Conservation (phyloP, 2,329 filamentous ascomycete species). For the Boeremia exigua region DNA sequence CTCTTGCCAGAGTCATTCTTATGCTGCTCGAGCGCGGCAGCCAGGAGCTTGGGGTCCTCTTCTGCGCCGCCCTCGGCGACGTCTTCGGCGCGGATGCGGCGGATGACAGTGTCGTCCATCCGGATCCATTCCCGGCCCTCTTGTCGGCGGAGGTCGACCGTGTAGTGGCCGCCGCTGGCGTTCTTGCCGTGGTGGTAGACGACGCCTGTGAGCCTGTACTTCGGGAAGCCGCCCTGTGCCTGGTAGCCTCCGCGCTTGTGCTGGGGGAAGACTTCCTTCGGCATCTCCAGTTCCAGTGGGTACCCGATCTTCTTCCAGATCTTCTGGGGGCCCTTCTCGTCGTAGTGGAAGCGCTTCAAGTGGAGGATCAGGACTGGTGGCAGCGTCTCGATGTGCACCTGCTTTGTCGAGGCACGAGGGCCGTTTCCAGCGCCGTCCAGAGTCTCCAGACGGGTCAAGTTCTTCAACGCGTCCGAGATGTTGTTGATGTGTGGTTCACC, state of each 20-base stretch:
- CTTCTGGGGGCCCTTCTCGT: conserved; percentile 88
- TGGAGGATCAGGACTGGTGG: conserved; percentile 93
- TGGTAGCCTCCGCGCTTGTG: conserved; percentile 71
- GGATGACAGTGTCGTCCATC: conserved; percentile 90
- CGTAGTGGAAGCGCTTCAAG: conserved; percentile 96
- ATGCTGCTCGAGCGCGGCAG: conserved; percentile 70
- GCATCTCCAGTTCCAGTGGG: conserved; percentile 91
- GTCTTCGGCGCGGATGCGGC: conserved; percentile 83
- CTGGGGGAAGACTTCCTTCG: conserved; percentile 83
- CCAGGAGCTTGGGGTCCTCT: conserved; percentile 74
- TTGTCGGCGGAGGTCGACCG: conserved; percentile 92
- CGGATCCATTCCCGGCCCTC: conserved; percentile 96
- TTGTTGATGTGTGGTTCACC: conserved; percentile 84
- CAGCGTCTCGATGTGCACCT: conserved; percentile 90
- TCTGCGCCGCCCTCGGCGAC: conserved; percentile 86
- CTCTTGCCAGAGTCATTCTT: conserved; percentile 62
- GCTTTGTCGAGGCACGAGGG: conserved; percentile 83
- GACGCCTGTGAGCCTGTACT: conserved; percentile 85
- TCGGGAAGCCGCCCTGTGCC: conserved; percentile 73
- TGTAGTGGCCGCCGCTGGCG: conserved; percentile 95
- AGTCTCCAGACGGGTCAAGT: conserved; percentile 81
- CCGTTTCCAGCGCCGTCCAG: conserved; percentile 82
- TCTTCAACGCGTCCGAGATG: conserved; percentile 88
- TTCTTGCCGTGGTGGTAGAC: conserved; percentile 99
- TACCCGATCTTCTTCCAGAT: conserved; percentile 99